Conservation (phyloP, 106 monocot genomes). For the Cymbidium sinense region DNA sequence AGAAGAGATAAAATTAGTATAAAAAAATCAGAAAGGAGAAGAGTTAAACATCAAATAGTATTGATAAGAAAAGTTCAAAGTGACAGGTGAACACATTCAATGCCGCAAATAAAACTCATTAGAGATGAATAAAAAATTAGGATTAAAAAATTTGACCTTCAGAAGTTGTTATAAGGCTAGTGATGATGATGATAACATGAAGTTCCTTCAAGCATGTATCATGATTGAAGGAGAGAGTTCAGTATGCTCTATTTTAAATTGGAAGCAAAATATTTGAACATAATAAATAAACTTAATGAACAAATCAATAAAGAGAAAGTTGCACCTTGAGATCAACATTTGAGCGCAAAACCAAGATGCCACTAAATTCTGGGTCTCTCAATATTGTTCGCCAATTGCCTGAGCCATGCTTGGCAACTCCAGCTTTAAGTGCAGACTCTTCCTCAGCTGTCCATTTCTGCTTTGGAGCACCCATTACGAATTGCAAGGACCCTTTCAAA, state of each 20-base stretch:
- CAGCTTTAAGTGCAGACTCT: conserved; percentile 75
- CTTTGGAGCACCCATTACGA: conserved; percentile 72
- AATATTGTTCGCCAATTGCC: conserved; percentile 83
- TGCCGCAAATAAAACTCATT: too few relatives aligned
- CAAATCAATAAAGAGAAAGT: neutral
- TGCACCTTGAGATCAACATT: conserved; percentile 87
- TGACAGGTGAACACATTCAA: too few relatives aligned
- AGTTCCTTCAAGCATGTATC: neutral
- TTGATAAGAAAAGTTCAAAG: too few relatives aligned
- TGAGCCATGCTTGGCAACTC: conserved; percentile 59
- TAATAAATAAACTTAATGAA: neutral
- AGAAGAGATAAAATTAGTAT: too few relatives aligned
- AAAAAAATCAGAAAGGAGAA: too few relatives aligned
- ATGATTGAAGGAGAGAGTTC: neutral
- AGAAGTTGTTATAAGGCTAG: too few relatives aligned
- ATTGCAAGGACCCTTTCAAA: neutral
- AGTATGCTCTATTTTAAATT: neutral
- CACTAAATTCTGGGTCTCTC: conserved; percentile 74
- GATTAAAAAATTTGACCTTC: too few relatives aligned
- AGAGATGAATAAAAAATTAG: neutral
- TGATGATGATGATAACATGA: too few relatives aligned
- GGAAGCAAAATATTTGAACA: neutral
- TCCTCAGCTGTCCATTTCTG: conserved; percentile 79
- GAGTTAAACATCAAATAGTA: too few relatives aligned
- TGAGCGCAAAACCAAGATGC: conserved; percentile 45